phyloP scores from a whole-genome alignment of 352 stramenopile genomes.

The Globisporangium iwayamae region DNA sequence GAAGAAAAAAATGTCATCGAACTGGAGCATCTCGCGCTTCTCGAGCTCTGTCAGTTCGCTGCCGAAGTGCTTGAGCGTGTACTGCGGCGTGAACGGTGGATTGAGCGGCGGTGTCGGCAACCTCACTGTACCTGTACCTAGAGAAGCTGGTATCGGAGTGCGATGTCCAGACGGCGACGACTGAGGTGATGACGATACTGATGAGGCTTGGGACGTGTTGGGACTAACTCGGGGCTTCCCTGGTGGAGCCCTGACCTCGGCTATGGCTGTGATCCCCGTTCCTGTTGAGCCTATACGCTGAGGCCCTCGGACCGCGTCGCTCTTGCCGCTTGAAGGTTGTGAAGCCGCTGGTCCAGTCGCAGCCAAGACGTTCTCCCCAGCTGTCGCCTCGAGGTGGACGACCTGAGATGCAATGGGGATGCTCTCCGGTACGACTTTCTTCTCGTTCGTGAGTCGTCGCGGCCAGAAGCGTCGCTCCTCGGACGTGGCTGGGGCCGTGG shows the following conservation, averaged over 20 bases:
- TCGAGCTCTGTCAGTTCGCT: slow-evolving; percentile 50
- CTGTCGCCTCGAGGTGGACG: background rate
- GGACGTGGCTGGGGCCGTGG: background rate
- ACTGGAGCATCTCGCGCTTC: slow-evolving; percentile 43
- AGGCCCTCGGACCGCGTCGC: slow-evolving; percentile 6
- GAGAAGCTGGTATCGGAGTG: background rate
- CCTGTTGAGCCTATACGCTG: background rate
- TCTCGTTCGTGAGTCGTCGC: slow-evolving; percentile 11
- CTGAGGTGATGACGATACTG: background rate
- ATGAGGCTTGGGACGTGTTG: slow-evolving; percentile 10
- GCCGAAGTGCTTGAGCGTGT: slow-evolving; percentile 3
- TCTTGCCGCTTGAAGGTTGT: slow-evolving; percentile 1
- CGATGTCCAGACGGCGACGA: background rate
- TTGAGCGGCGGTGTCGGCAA: slow-evolving; percentile 18
- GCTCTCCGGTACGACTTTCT: slow-evolving; percentile 3
- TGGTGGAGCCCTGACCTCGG: slow-evolving; percentile 3
- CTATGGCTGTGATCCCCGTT: background rate
- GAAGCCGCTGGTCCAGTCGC: background rate
- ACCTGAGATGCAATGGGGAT: background rate
- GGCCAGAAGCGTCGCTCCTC: slow-evolving; percentile 14
- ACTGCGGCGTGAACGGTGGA: slow-evolving; percentile 27
- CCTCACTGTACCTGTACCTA: background rate
- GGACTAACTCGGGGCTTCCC: slow-evolving; percentile 20
- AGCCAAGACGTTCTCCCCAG: background rate
- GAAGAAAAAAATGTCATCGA: slow-evolving; percentile 49